Conservation (phyloP, 371 early-diverging fungal genomes). For the Batkoa obscura region DNA sequence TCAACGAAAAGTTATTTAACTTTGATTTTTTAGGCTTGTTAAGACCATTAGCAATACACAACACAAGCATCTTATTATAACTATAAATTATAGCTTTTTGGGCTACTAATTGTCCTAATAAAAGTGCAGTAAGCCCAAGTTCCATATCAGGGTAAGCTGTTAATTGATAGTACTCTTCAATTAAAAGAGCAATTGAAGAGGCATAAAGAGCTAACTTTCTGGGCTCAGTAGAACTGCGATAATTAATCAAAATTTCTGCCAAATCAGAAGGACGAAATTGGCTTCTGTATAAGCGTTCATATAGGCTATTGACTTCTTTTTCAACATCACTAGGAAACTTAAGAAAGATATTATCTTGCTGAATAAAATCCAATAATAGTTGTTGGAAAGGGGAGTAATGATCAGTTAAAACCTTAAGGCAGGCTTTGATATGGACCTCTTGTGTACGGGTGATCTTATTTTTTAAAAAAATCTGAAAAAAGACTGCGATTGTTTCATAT, state of each 20-base stretch:
- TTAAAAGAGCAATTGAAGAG: not conserved
- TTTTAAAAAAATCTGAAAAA: not conserved
- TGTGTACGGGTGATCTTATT: not conserved
- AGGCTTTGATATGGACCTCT: not conserved
- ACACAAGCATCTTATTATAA: not conserved
- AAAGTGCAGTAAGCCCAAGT: not conserved
- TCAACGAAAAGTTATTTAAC: constrained; percentile 76
- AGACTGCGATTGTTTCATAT: not conserved
- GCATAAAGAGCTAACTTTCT: not conserved
- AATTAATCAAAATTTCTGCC: not conserved
- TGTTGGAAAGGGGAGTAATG: not conserved
- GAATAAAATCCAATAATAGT: not conserved
- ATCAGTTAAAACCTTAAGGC: not conserved
- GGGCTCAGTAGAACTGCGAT: not conserved
- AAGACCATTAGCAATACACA: not conserved
- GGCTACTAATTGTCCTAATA: not conserved
- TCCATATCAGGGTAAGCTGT: not conserved
- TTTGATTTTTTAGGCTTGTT: not conserved
- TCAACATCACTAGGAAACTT: not conserved
- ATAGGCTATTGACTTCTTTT: not conserved
- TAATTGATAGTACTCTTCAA: constrained; percentile 4
- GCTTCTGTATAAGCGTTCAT: not conserved
- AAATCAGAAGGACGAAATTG: not conserved
- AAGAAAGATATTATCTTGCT: not conserved
- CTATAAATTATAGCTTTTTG: not conserved